Evolutionary conservation across 176 grass and related monocot genomes (phyloP).

Genomic region (Sorghum bicolor): Sorghum_bicolor_NCBIv3 NC_012872.2:55528001-55528500

Average conservation of each 20-base stretch:
- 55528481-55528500: neutral
- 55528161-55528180: conserved; percentile 36
- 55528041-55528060: neutral
- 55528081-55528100: neutral
- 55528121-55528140: neutral
- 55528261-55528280: neutral
- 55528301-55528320: conserved; percentile 11
- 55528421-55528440: neutral
- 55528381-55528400: neutral
- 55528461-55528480: neutral
- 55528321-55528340: neutral
- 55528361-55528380: neutral
- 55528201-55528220: neutral
- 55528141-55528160: neutral
- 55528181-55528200: conserved; percentile 23
- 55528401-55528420: neutral
- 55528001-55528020: neutral
- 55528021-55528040: neutral
- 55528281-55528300: neutral
- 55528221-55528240: conserved; percentile 6
- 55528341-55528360: neutral
- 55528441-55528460: neutral
- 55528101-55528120: neutral
- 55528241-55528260: conserved; percentile 12
- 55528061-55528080: neutral